phyloP scores from a whole-genome alignment of 306 rosid genomes.

The Geum urbanum region DNA sequence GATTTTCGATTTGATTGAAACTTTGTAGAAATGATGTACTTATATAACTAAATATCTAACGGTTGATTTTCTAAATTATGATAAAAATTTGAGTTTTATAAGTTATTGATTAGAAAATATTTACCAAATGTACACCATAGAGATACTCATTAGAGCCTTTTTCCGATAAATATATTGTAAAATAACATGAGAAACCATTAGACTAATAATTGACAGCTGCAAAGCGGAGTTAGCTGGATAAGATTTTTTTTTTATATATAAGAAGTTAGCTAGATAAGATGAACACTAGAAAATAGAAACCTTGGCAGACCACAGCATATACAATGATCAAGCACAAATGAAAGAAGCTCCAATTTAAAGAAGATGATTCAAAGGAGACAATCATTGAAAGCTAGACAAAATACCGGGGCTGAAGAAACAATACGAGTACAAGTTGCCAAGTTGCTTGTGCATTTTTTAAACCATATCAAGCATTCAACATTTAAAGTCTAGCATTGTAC shows the following conservation, averaged over 20 bases:
- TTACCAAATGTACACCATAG: too few relatives aligned
- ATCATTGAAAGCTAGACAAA: background rate
- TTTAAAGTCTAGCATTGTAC: too few relatives aligned
- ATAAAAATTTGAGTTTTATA: too few relatives aligned
- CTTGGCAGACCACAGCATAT: background rate
- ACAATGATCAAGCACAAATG: background rate
- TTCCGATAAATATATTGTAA: too few relatives aligned
- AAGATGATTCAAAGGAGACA: background rate
- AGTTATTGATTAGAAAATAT: too few relatives aligned
- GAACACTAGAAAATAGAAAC: background rate
- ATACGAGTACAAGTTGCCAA: background rate
- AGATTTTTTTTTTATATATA: too few relatives aligned
- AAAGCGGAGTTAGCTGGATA: background rate
- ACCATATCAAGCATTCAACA: background rate
- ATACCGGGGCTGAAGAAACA: conserved; percentile 8
- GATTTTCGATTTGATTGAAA: too few relatives aligned
- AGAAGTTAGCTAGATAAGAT: background rate
- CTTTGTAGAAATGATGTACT: too few relatives aligned
- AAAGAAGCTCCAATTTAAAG: background rate
- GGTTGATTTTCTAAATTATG: too few relatives aligned
- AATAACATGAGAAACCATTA: background rate
- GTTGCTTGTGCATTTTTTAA: background rate
- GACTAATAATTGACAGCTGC: background rate
- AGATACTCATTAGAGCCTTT: too few relatives aligned
- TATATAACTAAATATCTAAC: too few relatives aligned